phyloP scores from a whole-genome alignment of 2,329 filamentous ascomycete species.

The Fusarium beomiforme region DNA sequence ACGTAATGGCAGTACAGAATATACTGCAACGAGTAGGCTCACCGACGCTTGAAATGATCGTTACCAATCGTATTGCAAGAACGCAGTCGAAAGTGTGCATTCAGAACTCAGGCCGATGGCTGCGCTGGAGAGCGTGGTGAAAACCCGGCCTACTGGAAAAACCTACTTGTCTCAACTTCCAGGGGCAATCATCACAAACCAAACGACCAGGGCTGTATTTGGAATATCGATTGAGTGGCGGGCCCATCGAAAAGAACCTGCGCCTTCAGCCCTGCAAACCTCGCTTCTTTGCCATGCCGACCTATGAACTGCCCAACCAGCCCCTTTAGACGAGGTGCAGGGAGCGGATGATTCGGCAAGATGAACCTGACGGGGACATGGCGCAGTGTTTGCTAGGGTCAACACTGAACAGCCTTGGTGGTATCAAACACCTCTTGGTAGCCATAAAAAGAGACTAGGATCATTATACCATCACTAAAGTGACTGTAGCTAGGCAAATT shows the following conservation, averaged over 20 bases:
- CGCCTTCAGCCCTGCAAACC: background rate
- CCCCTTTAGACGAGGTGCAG: background rate
- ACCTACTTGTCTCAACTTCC: too few species aligned
- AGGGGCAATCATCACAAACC: too few species aligned
- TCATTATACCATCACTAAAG: too few species aligned
- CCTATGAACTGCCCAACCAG: background rate
- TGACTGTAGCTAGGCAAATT: too few species aligned
- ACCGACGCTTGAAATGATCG: background rate
- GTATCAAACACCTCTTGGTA: background rate
- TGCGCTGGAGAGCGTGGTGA: too few species aligned
- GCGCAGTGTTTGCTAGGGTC: too few species aligned
- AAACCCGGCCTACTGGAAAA: too few species aligned
- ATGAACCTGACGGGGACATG: background rate
- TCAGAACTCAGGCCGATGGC: background rate
- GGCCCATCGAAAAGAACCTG: background rate
- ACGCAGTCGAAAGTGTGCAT: background rate
- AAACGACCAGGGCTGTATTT: rapidly evolving
- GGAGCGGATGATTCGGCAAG: background rate
- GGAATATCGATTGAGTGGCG: background rate
- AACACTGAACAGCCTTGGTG: background rate
- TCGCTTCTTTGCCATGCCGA: background rate
- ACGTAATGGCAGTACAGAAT: background rate
- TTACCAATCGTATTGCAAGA: background rate
- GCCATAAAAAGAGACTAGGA: too few species aligned
- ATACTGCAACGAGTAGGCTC: background rate